Percentiles rank a stretch among this genome's conserved stretches.
Conservation (phyloP, 2,329 filamentous ascomycete genomes). For the Trichoderma sp. region DNA sequence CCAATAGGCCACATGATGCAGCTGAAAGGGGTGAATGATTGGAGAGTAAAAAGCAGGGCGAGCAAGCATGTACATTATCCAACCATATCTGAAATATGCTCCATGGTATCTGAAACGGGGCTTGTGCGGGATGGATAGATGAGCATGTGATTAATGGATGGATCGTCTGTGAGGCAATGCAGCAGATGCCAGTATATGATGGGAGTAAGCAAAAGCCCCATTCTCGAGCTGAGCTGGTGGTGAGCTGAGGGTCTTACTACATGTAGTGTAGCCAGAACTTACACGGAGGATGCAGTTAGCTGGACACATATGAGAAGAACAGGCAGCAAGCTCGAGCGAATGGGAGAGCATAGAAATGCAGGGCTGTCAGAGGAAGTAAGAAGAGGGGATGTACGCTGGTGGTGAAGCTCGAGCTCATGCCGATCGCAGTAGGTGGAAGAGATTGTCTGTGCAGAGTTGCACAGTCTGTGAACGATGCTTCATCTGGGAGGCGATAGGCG, state of each 20-base stretch:
- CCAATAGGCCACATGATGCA: neutral
- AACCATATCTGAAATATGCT: too few relatives aligned
- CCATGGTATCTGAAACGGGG: neutral
- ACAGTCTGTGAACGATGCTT: neutral
- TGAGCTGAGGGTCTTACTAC: neutral
- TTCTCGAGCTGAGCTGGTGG: neutral
- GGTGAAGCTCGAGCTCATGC: neutral
- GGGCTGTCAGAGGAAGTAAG: neutral
- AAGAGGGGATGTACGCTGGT: neutral
- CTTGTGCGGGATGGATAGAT: neutral
- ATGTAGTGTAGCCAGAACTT: neutral
- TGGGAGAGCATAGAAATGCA: neutral
- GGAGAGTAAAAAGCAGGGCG: neutral
- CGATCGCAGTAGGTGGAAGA: neutral
- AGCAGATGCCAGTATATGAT: neutral
- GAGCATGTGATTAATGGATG: neutral
- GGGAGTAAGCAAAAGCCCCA: neutral
- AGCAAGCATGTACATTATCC: constrained; percentile 2
- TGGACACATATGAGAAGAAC: neutral
- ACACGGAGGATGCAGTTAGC: neutral
- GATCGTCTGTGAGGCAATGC: neutral
- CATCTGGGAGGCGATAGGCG: neutral
- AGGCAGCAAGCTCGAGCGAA: neutral
- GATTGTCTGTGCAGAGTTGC: neutral
- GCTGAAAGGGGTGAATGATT: neutral